Conservation (phyloP, 73 alveolate genomes). For the Stentor roeselii region DNA sequence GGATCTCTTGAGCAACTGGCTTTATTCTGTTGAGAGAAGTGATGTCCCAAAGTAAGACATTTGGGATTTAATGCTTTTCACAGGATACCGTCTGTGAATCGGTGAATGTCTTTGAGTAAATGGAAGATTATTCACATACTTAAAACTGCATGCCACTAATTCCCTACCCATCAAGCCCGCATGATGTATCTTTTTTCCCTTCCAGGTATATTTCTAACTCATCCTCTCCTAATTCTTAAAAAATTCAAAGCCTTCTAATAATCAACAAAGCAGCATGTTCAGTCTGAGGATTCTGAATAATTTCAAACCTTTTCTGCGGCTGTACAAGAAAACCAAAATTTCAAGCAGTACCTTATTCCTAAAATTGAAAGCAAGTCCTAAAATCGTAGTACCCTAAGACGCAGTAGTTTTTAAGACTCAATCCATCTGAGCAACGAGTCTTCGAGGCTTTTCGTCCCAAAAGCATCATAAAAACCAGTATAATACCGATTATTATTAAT, state of each 20-base stretch:
- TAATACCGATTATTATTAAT: neutral
- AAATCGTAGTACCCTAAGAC: neutral
- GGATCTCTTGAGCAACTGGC: neutral
- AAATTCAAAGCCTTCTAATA: neutral
- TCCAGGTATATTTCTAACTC: neutral
- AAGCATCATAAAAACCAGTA: neutral
- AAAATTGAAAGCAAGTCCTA: neutral
- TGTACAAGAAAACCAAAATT: neutral
- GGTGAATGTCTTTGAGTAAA: neutral
- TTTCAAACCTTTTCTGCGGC: neutral
- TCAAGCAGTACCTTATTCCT: slow-evolving; percentile 13
- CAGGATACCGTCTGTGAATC: neutral
- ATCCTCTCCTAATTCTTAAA: no score
- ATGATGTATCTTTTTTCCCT: neutral
- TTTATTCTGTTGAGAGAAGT: neutral
- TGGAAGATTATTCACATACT: neutral
- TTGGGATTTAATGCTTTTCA: neutral
- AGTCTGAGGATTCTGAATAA: neutral
- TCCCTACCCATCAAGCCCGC: no score
- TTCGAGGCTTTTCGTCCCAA: slow-evolving; percentile 2
- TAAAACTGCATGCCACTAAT: no score
- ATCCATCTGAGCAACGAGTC: neutral
- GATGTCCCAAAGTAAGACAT: neutral
- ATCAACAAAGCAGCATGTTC: slow-evolving; percentile 7
- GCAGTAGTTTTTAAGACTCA: neutral